These are phyloP conservation scores for Xylaria sp. DNA, from an alignment of 2,329 filamentous ascomycete genomes.

Conservation along the genomic window DNA sequence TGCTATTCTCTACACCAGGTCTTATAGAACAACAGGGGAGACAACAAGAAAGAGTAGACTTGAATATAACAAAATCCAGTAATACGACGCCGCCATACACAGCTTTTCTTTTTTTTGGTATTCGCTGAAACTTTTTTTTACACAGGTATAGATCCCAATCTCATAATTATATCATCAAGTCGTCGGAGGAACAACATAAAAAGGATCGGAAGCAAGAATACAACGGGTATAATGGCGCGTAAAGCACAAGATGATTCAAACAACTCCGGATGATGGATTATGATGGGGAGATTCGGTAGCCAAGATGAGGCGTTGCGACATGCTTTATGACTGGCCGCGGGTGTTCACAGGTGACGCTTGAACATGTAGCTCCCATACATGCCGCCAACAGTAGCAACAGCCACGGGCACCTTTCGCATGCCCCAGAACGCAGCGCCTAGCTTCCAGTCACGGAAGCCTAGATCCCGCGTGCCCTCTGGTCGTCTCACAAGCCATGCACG, in stretches of 20 bases:
- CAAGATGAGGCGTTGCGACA: neutral
- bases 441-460: constrained; percentile 73
- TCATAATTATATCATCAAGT: constrained; percentile 22
- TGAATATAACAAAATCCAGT: neutral
- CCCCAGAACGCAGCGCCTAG: constrained; percentile 86
- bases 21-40: neutral
- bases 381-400: constrained; percentile 87
- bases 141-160: neutral
- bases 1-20: neutral
- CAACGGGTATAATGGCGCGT: neutral
- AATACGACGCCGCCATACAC: constrained; percentile 3
- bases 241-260: neutral
- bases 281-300: neutral
- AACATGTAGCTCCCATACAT: constrained; percentile 83
- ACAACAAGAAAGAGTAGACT: neutral
- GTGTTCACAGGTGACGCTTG: constrained; percentile 59
- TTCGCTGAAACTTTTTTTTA: constrained; percentile 10
- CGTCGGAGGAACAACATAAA: neutral
- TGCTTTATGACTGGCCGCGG: neutral
- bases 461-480: constrained; percentile 50
- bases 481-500: constrained; percentile 67
- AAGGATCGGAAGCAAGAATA: neutral
- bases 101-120: neutral
- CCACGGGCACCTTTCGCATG: constrained; percentile 90
- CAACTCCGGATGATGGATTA: neutral